Conservation (phyloP, 108 stramenopile species). For the Craspedostauros australis region DNA sequence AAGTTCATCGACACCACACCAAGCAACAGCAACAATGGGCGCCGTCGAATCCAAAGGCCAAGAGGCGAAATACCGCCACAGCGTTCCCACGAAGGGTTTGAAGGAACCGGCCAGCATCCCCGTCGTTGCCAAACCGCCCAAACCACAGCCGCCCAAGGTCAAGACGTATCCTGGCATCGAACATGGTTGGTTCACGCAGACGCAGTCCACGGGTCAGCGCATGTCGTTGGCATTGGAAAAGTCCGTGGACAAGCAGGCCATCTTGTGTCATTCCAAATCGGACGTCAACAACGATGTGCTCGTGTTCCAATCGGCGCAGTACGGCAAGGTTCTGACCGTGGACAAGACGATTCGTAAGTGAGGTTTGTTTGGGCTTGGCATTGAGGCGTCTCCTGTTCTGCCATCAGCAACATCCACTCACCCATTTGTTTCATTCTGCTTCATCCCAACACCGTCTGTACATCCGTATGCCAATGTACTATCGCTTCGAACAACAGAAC, state of each 20-base stretch:
- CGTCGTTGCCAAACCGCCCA: too few relatives aligned
- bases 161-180: too few relatives aligned
- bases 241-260: slow-evolving; percentile 6
- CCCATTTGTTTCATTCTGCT: not conserved
- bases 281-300: slow-evolving; percentile 78
- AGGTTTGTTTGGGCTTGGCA: not conserved
- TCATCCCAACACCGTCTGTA: not conserved
- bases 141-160: too few relatives aligned
- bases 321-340: slow-evolving; percentile 77
- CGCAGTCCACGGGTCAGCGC: slow-evolving; percentile 62
- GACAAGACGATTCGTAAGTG: slow-evolving; percentile 42
- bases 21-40: too few relatives aligned
- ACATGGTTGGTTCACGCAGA: slow-evolving; percentile 86
- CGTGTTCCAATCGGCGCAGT: slow-evolving; percentile 72
- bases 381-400: not conserved
- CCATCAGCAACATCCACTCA: not conserved
- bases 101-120: too few relatives aligned
- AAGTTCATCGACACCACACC: too few relatives aligned
- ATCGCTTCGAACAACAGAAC: slow-evolving; percentile 21
- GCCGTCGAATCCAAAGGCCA: too few relatives aligned
- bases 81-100: too few relatives aligned
- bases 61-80: too few relatives aligned
- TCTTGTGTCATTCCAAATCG: slow-evolving; percentile 36
- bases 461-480: not conserved
- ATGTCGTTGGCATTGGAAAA: slow-evolving; percentile 43